These are phyloP conservation scores for Starmera stellimalicola DNA, from an alignment of 1,139 yeast species.

Conservation along the genomic window DNA sequence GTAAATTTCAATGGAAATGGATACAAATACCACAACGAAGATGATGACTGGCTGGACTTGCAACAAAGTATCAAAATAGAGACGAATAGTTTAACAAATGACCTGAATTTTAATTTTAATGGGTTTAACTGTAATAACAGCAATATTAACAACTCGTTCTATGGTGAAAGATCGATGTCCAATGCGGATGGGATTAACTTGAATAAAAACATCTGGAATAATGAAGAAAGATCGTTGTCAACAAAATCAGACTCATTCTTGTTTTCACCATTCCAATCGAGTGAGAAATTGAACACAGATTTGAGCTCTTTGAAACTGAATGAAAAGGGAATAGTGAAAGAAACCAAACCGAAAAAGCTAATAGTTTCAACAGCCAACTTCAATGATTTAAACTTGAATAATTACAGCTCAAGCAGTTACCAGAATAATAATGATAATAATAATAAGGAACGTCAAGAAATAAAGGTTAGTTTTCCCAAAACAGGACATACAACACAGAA, in stretches of 20 bases:
- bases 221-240: constrained; percentile 16
- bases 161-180: not conserved
- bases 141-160: constrained; percentile 1
- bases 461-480: no score
- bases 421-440: constrained; percentile 11
- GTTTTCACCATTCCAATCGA: constrained; percentile 16
- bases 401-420: constrained; percentile 29
- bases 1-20: no score
- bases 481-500: constrained; percentile 3
- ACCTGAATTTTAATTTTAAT: not conserved
- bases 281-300: constrained; percentile 9
- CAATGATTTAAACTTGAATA: constrained; percentile 9
- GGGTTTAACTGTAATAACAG: constrained; percentile 3
- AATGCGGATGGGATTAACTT: constrained; percentile 12
- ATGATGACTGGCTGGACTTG: constrained; percentile 3
- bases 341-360: no score
- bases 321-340: no score
- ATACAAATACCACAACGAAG: no score
- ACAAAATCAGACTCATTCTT: constrained; percentile 17
- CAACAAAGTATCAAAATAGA: constrained; percentile 3
- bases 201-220: constrained; percentile 5
- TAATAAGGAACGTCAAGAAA: no score
- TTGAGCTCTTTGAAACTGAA: no score
- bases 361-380: constrained; percentile 1
- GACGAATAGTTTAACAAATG: not conserved